phyloP scores from a whole-genome alignment of 345 rosid genomes.

The Pugionium cornutum region DNA sequence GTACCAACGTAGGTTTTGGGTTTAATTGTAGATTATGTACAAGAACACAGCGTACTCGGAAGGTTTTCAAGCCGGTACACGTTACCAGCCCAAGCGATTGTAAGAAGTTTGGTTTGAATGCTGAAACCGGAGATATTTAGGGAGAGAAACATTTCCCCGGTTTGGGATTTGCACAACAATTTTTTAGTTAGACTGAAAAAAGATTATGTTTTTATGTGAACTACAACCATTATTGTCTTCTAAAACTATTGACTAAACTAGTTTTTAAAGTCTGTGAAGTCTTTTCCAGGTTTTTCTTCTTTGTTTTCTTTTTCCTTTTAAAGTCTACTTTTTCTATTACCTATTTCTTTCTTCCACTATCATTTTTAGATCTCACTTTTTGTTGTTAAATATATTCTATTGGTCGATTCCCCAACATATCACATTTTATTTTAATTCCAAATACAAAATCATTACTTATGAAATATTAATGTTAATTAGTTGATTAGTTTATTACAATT shows the following conservation, averaged over 20 bases:
- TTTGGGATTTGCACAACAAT: constrained; percentile 10
- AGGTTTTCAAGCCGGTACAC: constrained; percentile 75
- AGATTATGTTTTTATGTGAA: not conserved
- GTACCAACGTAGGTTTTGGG: constrained; percentile 12
- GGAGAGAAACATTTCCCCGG: not conserved
- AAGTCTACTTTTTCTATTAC: too few relatives aligned
- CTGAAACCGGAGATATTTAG: constrained; percentile 13
- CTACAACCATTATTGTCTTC: not conserved
- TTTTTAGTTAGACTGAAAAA: constrained; percentile 9
- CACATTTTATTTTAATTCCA: too few relatives aligned
- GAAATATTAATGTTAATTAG: too few relatives aligned
- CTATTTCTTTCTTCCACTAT: too few relatives aligned
- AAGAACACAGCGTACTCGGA: constrained; percentile 80
- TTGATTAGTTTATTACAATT: too few relatives aligned
- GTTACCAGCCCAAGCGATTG: constrained; percentile 42
- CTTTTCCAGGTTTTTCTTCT: too few relatives aligned
- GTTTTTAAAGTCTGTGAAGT: too few relatives aligned
- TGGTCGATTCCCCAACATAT: too few relatives aligned
- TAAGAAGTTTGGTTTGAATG: constrained; percentile 22
- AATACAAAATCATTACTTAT: too few relatives aligned
- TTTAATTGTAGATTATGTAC: constrained; percentile 63
- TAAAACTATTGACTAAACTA: not conserved
- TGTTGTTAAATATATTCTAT: too few relatives aligned
- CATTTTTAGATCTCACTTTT: too few relatives aligned
- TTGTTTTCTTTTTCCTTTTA: too few relatives aligned